A percentile compares a stretch with the other conserved stretches of the same genome.
These are phyloP conservation scores for Xylaria sp. DNA, from an alignment of 2,329 filamentous ascomycete genomes.

Conservation along the genomic window DNA sequence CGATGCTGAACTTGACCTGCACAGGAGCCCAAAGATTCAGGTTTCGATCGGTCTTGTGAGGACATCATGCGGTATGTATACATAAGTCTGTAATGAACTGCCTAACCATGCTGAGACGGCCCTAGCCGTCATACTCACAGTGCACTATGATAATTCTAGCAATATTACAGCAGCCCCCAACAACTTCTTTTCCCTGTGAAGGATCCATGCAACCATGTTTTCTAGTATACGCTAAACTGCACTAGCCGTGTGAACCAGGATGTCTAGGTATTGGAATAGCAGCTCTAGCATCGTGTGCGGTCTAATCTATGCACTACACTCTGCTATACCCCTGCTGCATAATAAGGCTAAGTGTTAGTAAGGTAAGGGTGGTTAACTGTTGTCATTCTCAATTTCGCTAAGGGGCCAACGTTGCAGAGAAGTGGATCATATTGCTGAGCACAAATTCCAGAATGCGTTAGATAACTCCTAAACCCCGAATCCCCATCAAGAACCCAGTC, in stretches of 20 bases:
- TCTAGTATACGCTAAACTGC: slow-evolving; percentile 8
- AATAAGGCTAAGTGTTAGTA: slow-evolving; percentile 28
- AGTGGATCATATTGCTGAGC: slow-evolving; percentile 20
- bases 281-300: neutral
- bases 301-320: neutral
- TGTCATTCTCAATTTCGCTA: slow-evolving; percentile 28
- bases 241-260: slow-evolving; percentile 5
- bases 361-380: slow-evolving; percentile 21
- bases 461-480: slow-evolving; percentile 13
- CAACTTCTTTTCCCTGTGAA: neutral
- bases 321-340: neutral
- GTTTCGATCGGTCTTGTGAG: slow-evolving; percentile 20
- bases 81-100: neutral
- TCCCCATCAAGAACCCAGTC: slow-evolving; percentile 14
- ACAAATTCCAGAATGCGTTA: slow-evolving; percentile 24
- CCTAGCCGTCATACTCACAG: slow-evolving; percentile 10
- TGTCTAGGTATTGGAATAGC: neutral
- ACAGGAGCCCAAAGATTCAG: slow-evolving; percentile 2
- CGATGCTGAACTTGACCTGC: slow-evolving; percentile 23
- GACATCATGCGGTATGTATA: slow-evolving; percentile 32
- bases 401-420: slow-evolving; percentile 1
- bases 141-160: slow-evolving; percentile 10
- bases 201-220: slow-evolving; percentile 20
- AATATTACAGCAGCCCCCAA: slow-evolving; percentile 24
- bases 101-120: neutral